Percentiles rank a stretch among this genome's conserved stretches.
Conservation (phyloP, 140 eudicot genomes). For the Cichorium intybus region DNA sequence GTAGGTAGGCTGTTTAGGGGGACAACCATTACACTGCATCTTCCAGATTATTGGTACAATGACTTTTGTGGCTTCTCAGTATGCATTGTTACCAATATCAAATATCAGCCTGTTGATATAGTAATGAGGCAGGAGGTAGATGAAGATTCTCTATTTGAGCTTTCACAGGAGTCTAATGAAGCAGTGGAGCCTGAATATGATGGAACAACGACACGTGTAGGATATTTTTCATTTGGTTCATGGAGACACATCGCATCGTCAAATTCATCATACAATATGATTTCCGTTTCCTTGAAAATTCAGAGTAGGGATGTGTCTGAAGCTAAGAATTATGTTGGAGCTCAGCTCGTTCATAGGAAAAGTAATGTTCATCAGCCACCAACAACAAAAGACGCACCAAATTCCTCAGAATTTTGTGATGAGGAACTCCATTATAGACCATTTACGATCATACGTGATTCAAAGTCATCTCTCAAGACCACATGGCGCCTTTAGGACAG, state of each 20-base stretch:
- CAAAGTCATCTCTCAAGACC: not conserved
- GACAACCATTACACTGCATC: not conserved
- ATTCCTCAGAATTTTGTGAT: not conserved
- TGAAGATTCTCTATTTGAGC: not conserved
- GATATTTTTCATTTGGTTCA: slow-evolving; percentile 4
- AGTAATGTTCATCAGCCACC: not conserved
- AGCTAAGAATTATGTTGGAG: not conserved
- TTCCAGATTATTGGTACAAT: not conserved
- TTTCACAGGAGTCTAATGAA: not conserved
- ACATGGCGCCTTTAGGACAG: too few relatives aligned
- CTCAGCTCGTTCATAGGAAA: not conserved
- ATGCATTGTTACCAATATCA: not conserved
- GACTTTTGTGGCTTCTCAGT: not conserved
- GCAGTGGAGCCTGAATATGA: not conserved
- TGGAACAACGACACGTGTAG: not conserved
- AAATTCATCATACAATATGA: not conserved
- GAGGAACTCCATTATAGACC: too few relatives aligned
- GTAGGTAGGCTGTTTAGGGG: not conserved
- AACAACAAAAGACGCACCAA: not conserved
- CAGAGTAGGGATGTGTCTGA: not conserved
- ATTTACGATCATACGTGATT: not conserved
- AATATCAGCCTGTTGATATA: not conserved
- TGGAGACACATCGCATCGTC: slow-evolving; percentile 2
- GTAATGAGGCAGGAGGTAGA: not conserved
- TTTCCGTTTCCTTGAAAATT: not conserved